phyloP scores from a whole-genome alignment of 1,284 basidiomycete species.

The Cryptococcus neoformans region DNA sequence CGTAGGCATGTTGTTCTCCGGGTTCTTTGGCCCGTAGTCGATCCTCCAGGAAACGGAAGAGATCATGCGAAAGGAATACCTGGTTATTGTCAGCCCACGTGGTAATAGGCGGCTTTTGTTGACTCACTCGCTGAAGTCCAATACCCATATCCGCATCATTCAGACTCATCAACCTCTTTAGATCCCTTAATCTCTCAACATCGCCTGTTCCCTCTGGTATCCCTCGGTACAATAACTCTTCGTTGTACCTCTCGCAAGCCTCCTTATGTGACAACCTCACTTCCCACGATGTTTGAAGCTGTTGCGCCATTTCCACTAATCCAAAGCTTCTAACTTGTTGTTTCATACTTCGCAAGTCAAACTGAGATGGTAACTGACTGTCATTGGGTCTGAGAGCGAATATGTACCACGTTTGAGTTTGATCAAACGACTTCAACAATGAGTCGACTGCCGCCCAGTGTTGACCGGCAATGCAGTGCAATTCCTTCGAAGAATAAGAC shows the following conservation, averaged over 20 bases:
- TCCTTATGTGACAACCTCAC: conserved; percentile 84
- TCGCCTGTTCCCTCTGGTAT: conserved; percentile 47
- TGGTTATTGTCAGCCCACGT: conserved; percentile 40
- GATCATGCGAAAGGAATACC: conserved; percentile 84
- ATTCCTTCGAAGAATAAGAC: conserved; percentile 64
- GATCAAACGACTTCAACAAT: conserved; percentile 82
- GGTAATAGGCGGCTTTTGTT: neutral
- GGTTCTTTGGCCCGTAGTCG: conserved; percentile 74
- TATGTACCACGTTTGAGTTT: conserved; percentile 88
- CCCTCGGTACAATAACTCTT: conserved; percentile 51
- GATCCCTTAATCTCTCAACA: conserved; percentile 45
- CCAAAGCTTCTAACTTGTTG: conserved; percentile 84
- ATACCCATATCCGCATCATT: conserved; percentile 70
- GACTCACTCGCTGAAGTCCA: conserved; percentile 70
- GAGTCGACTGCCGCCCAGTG: conserved; percentile 79
- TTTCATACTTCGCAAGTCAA: conserved; percentile 88
- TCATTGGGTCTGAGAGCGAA: conserved; percentile 95
- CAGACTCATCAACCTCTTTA: conserved; percentile 63
- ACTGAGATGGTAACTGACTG: conserved; percentile 86
- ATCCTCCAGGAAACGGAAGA: conserved; percentile 90
- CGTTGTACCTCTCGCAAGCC: conserved; percentile 78
- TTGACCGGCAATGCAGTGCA: conserved; percentile 77
- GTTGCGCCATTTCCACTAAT: conserved; percentile 71
- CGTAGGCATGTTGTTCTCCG: conserved; percentile 70
- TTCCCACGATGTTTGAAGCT: conserved; percentile 64